Percentiles rank a stretch among this genome's conserved stretches.
These are phyloP conservation scores for Fusarium chuoi DNA, from an alignment of 2,329 filamentous ascomycete genomes.

Conservation along the genomic window DNA sequence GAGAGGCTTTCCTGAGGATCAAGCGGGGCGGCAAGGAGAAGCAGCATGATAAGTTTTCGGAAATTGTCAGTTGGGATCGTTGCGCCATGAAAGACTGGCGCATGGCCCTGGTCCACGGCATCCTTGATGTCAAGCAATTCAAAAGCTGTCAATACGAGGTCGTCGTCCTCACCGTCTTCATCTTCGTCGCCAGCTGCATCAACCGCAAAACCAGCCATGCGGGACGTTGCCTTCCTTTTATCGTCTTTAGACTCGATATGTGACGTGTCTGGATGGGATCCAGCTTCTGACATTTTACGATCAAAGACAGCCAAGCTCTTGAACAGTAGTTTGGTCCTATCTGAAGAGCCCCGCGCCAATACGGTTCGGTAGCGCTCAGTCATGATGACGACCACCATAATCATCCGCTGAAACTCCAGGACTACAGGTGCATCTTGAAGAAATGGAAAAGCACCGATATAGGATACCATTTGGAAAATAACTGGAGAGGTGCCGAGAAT, in stretches of 20 bases:
- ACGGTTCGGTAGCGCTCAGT: slow-evolving; percentile 75
- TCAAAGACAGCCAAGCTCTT: slow-evolving; percentile 78
- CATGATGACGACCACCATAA: slow-evolving; percentile 78
- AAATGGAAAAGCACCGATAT: slow-evolving; percentile 79
- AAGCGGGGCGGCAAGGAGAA: slow-evolving; percentile 74
- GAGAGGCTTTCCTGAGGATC: slow-evolving; percentile 73
- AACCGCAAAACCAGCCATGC: slow-evolving; percentile 56
- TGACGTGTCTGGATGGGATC: neutral
- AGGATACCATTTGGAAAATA: slow-evolving; percentile 77
- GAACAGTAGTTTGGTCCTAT: slow-evolving; percentile 74
- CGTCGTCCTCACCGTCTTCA: slow-evolving; percentile 64
- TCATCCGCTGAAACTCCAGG: slow-evolving; percentile 73
- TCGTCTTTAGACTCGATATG: slow-evolving; percentile 16
- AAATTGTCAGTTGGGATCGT: slow-evolving; percentile 81
- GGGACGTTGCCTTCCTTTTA: slow-evolving; percentile 10
- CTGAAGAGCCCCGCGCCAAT: slow-evolving; percentile 65
- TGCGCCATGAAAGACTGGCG: slow-evolving; percentile 66
- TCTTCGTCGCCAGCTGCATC: slow-evolving; percentile 59
- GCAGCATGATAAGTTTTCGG: slow-evolving; percentile 74
- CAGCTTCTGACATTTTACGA: slow-evolving; percentile 57
- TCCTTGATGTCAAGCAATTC: slow-evolving; percentile 74
- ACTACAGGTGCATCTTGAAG: slow-evolving; percentile 76
- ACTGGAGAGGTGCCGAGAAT: slow-evolving; percentile 73
- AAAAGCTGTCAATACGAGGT: slow-evolving; percentile 74
- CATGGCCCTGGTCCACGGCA: slow-evolving; percentile 64